Percentiles rank a stretch among this genome's conserved stretches.
Conservation (phyloP, 768 basidiomycete species). For the Lactifluus pinguis region DNA sequence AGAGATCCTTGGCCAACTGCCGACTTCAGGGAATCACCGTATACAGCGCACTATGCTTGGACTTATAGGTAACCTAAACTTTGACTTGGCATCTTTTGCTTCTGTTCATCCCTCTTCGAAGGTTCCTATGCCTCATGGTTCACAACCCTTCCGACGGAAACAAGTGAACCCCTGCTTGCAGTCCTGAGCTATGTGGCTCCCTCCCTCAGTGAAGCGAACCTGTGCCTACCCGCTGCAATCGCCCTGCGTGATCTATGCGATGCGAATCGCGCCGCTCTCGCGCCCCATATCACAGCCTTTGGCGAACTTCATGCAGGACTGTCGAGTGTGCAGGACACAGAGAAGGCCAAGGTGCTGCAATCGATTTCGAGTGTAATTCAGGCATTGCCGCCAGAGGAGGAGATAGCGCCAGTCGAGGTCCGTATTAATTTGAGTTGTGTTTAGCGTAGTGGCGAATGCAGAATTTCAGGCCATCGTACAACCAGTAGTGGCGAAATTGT, state of each 20-base stretch:
- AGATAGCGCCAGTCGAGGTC: slow-evolving; percentile 70
- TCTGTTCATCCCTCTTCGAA: slow-evolving; percentile 22
- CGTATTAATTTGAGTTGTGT: slow-evolving; percentile 9
- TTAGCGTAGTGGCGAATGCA: neutral
- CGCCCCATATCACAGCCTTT: slow-evolving; percentile 78
- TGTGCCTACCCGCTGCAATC: slow-evolving; percentile 68
- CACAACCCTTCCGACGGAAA: slow-evolving; percentile 36
- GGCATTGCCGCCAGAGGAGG: slow-evolving; percentile 71
- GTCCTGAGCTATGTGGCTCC: slow-evolving; percentile 62
- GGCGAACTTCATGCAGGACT: slow-evolving; percentile 74
- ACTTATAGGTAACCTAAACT: slow-evolving; percentile 51
- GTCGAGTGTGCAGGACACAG: slow-evolving; percentile 70
- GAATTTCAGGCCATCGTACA: slow-evolving; percentile 53
- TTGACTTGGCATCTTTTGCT: neutral
- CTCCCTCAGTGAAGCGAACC: slow-evolving; percentile 53
- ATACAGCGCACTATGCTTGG: slow-evolving; percentile 66
- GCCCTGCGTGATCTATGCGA: slow-evolving; percentile 84
- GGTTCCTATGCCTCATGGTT: slow-evolving; percentile 80
- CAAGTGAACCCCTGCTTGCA: slow-evolving; percentile 43
- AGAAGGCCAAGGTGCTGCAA: slow-evolving; percentile 85
- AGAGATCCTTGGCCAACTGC: slow-evolving; percentile 59
- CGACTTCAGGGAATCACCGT: slow-evolving; percentile 52
- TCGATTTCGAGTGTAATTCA: slow-evolving; percentile 92
- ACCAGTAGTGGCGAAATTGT: slow-evolving; percentile 64
- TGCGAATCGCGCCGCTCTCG: slow-evolving; percentile 75